Evolutionary conservation across 2,329 filamentous ascomycete species (phyloP), one percentile per base, ranked within the genome.

Genomic region (Talaromyces funiculosus): DNA sequence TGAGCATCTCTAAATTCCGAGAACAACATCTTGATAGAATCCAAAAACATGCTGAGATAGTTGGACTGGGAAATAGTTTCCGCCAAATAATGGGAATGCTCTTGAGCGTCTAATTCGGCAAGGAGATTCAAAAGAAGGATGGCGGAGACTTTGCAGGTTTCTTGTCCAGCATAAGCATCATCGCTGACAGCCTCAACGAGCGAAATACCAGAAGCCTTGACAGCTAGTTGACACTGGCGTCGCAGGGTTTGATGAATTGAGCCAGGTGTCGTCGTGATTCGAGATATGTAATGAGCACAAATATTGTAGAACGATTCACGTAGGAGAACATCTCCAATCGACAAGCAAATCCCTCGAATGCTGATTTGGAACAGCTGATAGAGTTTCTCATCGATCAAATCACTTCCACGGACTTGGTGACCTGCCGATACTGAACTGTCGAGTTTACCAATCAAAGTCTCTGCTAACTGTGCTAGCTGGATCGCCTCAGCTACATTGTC

Each of bases 301-400:
- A 96, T 96, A 68, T 89, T 89, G 74, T 97, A 99, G 75, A 96
- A 93, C 22, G 90, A 83, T 61, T 94, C 86, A 55, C 94, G 87
- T 40, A 99, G 78, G 59, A 86, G 82, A 16, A 89, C 79, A 57
- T 84, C 87, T 4, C 88, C 86, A 1, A 86, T 83, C 69, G 89
- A 87, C 63, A 89, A 86, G 65, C 87, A 85, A 59, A 96, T 88
- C 4, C 91, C 90, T 67, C 87, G 84, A 14, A 97, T 80, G 63
- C 90, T 92, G 40, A 91, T 85, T 64, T 96, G 90, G 80, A 99
- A 97, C 3, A 97, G 83, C 70, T 96, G 89, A 70, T 92, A 92
- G 0, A 97, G 82, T 69, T 94, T 90, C 72, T 97, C 93, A 70
- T 91, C 90, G 35, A 94, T 86, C 26, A 93, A 81, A 71, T 91